phyloP scores from a whole-genome alignment of 257 asterid species.

The Capsicum baccatum region DNA sequence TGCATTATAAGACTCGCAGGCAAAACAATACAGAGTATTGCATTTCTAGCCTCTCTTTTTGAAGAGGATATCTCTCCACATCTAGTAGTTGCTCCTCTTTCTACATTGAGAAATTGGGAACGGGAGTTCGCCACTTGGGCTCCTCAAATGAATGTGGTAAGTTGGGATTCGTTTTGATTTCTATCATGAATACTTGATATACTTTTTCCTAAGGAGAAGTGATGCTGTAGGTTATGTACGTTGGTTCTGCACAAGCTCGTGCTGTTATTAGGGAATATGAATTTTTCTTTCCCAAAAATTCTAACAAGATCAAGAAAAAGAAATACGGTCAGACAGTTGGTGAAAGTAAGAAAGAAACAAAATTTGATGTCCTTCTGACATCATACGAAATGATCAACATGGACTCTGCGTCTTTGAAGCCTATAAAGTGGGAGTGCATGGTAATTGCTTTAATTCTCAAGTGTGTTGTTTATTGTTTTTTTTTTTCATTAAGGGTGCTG shows the following conservation, averaged over 20 bases:
- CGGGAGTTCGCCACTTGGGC: conserved; percentile 99
- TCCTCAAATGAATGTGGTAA: conserved; percentile 97
- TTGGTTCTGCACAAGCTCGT: conserved; percentile 85
- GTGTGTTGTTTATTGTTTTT: conserved; percentile 28
- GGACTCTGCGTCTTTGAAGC: conserved; percentile 75
- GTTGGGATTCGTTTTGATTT: conserved; percentile 40
- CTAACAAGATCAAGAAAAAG: conserved; percentile 81
- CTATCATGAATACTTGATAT: conserved; percentile 25
- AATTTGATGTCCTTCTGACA: conserved; percentile 94
- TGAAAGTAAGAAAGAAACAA: conserved; percentile 88
- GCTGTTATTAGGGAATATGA: conserved; percentile 80
- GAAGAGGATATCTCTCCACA: conserved; percentile 81
- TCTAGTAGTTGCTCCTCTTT: conserved; percentile 96
- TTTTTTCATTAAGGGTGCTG: conserved; percentile 26
- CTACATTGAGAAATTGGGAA: conserved; percentile 97
- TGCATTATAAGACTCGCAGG: conserved; percentile 58
- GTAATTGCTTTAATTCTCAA: conserved; percentile 46
- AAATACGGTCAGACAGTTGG: conserved; percentile 63
- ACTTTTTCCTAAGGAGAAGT: conserved; percentile 37
- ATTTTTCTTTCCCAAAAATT: conserved; percentile 76
- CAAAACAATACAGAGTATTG: conserved; percentile 96
- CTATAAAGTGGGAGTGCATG: conserved; percentile 98
- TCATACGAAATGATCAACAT: conserved; percentile 94
- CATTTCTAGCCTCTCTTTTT: conserved; percentile 88
- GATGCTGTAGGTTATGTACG: conserved; percentile 89